phyloP scores from a whole-genome alignment of 129 eudicot species.

The Artemisia argyi region DNA sequence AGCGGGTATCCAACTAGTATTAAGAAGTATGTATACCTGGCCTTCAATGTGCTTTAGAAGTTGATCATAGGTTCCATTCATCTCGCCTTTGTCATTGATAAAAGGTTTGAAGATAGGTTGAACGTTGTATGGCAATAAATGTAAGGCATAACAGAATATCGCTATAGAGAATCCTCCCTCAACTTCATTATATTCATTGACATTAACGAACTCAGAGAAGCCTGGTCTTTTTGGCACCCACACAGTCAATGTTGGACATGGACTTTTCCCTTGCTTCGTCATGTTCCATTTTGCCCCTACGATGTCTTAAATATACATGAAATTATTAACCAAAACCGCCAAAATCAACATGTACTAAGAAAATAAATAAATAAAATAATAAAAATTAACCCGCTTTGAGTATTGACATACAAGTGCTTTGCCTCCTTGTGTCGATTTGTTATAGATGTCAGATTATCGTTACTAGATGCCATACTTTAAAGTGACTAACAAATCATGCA shows the following conservation, averaged over 20 bases:
- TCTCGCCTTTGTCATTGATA: conserved; percentile 6
- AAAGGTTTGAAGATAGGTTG: conserved; percentile 19
- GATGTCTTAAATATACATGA: neutral
- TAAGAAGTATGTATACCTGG: conserved; percentile 13
- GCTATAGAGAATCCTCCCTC: conserved; percentile 28
- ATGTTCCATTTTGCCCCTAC: neutral
- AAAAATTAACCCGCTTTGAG: neutral
- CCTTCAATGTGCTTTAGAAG: conserved; percentile 10
- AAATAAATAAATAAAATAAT: neutral
- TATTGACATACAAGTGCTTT: neutral
- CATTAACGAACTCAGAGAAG: conserved; percentile 11
- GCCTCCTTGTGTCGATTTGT: too few relatives aligned
- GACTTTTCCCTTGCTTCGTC: neutral
- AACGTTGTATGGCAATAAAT: neutral
- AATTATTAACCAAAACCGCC: neutral
- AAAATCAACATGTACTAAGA: neutral
- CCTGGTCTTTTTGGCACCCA: conserved; percentile 27
- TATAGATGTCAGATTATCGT: neutral
- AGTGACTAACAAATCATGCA: neutral
- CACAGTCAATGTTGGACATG: conserved; percentile 11
- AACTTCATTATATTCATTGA: neutral
- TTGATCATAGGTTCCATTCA: conserved; percentile 17
- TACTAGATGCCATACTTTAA: neutral
- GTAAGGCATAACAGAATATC: conserved; percentile 22
- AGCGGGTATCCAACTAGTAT: too few relatives aligned